Conservation (phyloP, 2,329 filamentous ascomycete species). For the Ascochyta pisi region DNA sequence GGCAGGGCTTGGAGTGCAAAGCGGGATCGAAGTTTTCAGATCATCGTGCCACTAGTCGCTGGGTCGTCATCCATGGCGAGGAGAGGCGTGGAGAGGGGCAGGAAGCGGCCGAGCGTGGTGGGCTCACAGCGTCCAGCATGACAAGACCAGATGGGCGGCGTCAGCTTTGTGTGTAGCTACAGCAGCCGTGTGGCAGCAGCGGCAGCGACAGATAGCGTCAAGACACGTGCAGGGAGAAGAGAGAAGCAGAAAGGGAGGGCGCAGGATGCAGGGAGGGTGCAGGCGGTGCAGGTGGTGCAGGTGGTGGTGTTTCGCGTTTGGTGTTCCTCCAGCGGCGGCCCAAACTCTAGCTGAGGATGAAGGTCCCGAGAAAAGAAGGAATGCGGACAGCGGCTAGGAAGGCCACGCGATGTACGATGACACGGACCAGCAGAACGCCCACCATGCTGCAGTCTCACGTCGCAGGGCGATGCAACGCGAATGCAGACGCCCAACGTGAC, state of each 20-base stretch:
- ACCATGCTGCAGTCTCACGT: constrained; percentile 4
- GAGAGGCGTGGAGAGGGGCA: constrained; percentile 13
- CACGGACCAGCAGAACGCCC: constrained; percentile 18
- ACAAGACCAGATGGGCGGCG: constrained; percentile 1
- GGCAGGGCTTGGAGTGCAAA: constrained; percentile 1
- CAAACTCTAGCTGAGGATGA: constrained; percentile 15
- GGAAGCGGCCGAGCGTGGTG: constrained; percentile 5
- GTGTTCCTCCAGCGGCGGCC: constrained; percentile 5
- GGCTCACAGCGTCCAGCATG: constrained; percentile 8
- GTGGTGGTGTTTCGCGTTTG: not conserved
- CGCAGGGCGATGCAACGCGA: constrained; percentile 1
- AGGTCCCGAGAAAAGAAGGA: constrained; percentile 11
- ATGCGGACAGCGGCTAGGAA: constrained; percentile 15
- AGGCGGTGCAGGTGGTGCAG: not conserved
- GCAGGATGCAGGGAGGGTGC: not conserved
- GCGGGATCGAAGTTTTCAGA: constrained; percentile 1
- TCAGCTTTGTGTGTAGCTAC: not conserved
- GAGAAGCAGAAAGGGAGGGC: not conserved
- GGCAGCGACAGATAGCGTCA: not conserved
- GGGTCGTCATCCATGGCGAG: constrained; percentile 3
- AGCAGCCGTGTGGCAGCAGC: too few species aligned
- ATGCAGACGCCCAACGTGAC: not conserved
- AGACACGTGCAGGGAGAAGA: not conserved
- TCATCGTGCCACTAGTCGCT: constrained; percentile 6
- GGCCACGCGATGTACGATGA: constrained; percentile 13